A percentile compares a stretch with the other conserved stretches of the same genome.
Conservation (phyloP, 148 eudicot genomes). For the Amaranthus cruentus region DNA sequence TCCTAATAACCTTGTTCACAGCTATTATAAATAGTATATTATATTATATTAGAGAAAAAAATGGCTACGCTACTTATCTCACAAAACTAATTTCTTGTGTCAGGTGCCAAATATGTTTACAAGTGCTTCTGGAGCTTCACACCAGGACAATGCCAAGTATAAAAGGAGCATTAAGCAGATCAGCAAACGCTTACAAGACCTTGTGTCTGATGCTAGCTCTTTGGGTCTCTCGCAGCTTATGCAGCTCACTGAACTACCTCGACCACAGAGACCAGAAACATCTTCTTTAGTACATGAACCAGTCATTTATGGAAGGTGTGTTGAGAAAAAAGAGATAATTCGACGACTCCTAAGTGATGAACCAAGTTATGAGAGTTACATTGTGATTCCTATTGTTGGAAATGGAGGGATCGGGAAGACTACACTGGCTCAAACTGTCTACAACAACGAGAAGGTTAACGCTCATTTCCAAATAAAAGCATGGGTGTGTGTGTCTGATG, state of each 20-base stretch:
- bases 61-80: background rate
- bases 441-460: background rate
- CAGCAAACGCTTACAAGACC: background rate
- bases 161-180: background rate
- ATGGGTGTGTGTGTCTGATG: conserved; percentile 16
- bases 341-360: background rate
- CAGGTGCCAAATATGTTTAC: background rate
- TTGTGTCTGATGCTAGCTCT: background rate
- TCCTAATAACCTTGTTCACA: too few species aligned
- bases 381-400: conserved; percentile 13
- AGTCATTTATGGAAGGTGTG: conserved; percentile 3
- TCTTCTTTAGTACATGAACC: background rate
- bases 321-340: conserved; percentile 1
- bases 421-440: conserved; percentile 16
- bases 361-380: background rate
- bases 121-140: background rate
- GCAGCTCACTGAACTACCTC: background rate
- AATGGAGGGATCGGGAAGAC: conserved; percentile 25
- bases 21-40: too few species aligned
- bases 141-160: background rate
- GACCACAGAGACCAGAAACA: background rate
- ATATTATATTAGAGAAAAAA: background rate
- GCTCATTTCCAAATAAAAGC: background rate
- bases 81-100: background rate
- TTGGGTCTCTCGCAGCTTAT: background rate